Conservation (phyloP, 176 grass and related monocot genomes). For the Cenchrus americanus region DNA sequence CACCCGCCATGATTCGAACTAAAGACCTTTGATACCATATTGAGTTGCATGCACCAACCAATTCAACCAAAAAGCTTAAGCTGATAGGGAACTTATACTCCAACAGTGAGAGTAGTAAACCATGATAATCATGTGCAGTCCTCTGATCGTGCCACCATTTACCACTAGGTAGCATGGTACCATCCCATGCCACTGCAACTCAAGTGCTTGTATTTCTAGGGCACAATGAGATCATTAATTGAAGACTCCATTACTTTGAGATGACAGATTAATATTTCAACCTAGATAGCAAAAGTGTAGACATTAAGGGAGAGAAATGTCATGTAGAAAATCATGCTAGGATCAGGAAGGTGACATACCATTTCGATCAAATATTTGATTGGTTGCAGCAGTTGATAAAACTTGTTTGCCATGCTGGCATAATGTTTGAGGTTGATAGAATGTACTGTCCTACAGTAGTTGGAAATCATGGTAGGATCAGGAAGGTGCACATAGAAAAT, state of each 20-base stretch:
- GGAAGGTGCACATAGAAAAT: background rate
- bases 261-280: background rate
- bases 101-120: background rate
- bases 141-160: slow-evolving; percentile 12
- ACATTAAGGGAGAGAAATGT: background rate
- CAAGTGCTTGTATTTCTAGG: background rate
- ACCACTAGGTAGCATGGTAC: background rate
- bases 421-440: background rate
- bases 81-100: too few relatives aligned
- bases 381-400: background rate
- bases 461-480: background rate
- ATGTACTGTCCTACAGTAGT: background rate
- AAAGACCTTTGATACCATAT: too few relatives aligned
- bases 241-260: background rate
- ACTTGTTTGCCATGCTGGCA: background rate
- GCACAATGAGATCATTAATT: background rate
- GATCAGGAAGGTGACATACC: background rate
- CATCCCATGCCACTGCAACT: background rate
- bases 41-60: too few relatives aligned
- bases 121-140: background rate
- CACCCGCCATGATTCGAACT: too few relatives aligned
- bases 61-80: too few relatives aligned
- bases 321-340: background rate
- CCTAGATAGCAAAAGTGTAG: background rate
- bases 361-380: background rate